phyloP scores from a whole-genome alignment of 371 early-diverging fungal genomes.

The Smittium culicis region DNA sequence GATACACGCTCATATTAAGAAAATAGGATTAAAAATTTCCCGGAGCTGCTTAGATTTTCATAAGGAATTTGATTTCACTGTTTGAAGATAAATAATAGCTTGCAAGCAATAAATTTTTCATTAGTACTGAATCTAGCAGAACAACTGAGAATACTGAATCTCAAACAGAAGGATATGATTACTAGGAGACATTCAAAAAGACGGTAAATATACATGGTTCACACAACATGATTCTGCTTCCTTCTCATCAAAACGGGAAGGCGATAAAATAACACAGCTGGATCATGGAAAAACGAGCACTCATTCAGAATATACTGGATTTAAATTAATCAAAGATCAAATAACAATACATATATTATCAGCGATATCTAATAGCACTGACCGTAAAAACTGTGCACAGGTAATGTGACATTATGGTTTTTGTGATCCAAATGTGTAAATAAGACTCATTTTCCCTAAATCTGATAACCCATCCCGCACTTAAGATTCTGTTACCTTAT shows the following conservation, averaged over 20 bases:
- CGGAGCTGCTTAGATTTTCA: neutral
- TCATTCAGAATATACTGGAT: neutral
- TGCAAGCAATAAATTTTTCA: neutral
- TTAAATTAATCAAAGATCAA: neutral
- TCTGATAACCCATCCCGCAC: neutral
- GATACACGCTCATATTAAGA: neutral
- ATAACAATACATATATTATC: neutral
- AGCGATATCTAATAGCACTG: neutral
- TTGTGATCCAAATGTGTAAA: neutral
- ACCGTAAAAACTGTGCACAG: neutral
- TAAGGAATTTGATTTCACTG: neutral
- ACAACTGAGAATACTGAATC: neutral
- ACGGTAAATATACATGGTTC: neutral
- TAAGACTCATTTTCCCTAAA: neutral
- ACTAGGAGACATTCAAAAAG: neutral
- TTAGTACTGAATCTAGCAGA: neutral
- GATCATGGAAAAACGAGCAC: neutral
- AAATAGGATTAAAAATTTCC: neutral
- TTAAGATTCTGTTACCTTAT: neutral
- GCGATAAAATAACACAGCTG: neutral
- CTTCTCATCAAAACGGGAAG: neutral
- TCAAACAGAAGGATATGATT: neutral
- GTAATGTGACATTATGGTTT: neutral
- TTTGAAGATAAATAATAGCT: neutral
- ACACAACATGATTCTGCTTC: neutral